Conservation (phyloP, 1,284 basidiomycete species). For the Pseudozyma sp. region DNA sequence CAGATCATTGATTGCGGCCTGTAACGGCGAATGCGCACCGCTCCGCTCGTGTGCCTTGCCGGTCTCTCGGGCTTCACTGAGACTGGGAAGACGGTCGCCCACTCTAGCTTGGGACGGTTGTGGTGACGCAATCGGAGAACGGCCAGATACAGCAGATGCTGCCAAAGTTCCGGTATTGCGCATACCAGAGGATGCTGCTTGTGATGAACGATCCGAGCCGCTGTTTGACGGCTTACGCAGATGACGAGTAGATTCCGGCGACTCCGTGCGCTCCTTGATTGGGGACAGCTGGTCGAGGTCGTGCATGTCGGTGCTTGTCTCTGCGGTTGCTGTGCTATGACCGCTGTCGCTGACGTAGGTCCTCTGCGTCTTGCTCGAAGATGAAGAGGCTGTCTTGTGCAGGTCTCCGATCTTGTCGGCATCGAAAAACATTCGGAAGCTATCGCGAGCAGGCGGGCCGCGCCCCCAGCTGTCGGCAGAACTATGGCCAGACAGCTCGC, state of each 20-base stretch:
- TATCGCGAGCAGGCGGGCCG: slow-evolving; percentile 21
- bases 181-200: slow-evolving; percentile 5
- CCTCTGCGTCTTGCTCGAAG: slow-evolving; percentile 19
- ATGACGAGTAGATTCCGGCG: slow-evolving; percentile 24
- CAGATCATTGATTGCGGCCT: slow-evolving; percentile 11
- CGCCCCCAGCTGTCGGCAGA: slow-evolving; percentile 41
- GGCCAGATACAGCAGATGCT: slow-evolving; percentile 17
- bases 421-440: slow-evolving; percentile 18
- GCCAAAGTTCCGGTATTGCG: slow-evolving; percentile 13
- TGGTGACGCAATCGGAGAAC: slow-evolving; percentile 4
- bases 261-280: slow-evolving; percentile 44
- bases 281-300: slow-evolving; percentile 38
- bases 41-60: not conserved
- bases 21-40: not conserved
- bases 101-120: not conserved
- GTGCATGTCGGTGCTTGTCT: slow-evolving; percentile 40
- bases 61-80: not conserved
- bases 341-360: slow-evolving; percentile 42
- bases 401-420: slow-evolving; percentile 9
- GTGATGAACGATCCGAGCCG: slow-evolving; percentile 9
- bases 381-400: slow-evolving; percentile 7
- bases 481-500: slow-evolving; percentile 30
- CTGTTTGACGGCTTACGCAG: slow-evolving; percentile 22
- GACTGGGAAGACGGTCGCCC: not conserved
- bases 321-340: slow-evolving; percentile 35